phyloP scores from a whole-genome alignment of 805 yeast genomes.

The Myxozyma kluyveri region DNA sequence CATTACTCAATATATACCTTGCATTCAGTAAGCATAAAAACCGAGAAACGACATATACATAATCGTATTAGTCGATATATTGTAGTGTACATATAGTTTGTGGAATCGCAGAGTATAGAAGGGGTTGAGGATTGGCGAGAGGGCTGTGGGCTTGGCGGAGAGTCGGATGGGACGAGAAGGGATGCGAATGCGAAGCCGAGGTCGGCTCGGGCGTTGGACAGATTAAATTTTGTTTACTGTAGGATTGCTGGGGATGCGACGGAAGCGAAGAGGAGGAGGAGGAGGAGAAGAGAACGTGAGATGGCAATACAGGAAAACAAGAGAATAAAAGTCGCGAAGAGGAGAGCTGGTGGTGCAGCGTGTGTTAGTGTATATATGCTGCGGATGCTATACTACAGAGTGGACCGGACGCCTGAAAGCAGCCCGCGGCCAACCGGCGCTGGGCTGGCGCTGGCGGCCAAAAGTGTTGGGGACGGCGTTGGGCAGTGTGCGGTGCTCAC shows the following conservation, averaged over 20 bases:
- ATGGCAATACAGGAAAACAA: neutral
- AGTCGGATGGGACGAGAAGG: neutral
- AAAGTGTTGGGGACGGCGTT: no score
- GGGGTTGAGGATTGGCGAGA: no score
- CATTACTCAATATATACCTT: no score
- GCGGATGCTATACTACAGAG: conserved; percentile 2
- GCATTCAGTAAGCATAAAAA: no score
- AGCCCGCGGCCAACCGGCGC: neutral
- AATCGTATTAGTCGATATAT: no score
- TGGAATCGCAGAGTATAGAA: no score
- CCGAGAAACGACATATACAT: no score
- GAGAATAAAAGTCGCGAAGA: neutral
- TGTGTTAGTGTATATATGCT: neutral
- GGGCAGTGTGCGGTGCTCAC: no score
- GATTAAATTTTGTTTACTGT: no score
- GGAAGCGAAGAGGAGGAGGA: neutral
- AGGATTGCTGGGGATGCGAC: no score
- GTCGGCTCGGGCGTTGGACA: neutral
- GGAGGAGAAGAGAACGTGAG: neutral
- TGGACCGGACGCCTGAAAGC: neutral
- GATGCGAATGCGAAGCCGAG: conserved; percentile 6
- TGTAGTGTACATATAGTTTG: no score
- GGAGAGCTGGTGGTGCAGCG: conserved; percentile 5
- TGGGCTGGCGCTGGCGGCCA: no score
- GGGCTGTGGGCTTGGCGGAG: neutral